phyloP scores from a whole-genome alignment of 1,284 basidiomycete genomes.

The Puccinia triticina region DNA sequence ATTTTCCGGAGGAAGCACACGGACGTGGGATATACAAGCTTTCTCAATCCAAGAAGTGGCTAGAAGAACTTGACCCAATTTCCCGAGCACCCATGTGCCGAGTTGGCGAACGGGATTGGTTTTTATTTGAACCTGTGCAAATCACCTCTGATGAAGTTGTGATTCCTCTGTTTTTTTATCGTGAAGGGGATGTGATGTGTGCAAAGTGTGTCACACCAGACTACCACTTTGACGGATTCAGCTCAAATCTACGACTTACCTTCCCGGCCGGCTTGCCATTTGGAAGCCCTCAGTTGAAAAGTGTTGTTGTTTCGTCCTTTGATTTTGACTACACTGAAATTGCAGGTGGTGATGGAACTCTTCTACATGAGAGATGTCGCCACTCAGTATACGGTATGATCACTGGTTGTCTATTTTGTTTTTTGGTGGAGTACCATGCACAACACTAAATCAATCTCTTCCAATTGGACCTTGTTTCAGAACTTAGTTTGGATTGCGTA shows the following conservation, averaged over 20 bases:
- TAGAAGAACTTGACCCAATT: neutral
- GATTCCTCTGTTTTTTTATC: neutral
- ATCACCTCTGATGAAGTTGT: neutral
- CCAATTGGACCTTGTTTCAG: too few species aligned
- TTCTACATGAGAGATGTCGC: too few species aligned
- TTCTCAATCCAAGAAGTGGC: conserved; percentile 18
- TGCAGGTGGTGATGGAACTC: neutral
- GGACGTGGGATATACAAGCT: neutral
- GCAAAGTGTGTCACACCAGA: neutral
- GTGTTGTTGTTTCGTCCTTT: too few species aligned
- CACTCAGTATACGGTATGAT: neutral
- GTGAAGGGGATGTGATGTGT: neutral
- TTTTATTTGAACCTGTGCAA: neutral
- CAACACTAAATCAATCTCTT: too few species aligned
- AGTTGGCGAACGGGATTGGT: neutral
- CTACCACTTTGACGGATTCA: neutral
- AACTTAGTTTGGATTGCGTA: too few species aligned
- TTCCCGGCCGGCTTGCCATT: neutral
- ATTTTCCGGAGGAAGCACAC: neutral
- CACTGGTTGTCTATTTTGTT: neutral
- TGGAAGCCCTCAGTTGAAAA: neutral
- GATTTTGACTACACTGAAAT: neutral
- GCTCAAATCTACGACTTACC: neutral
- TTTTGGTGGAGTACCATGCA: neutral
- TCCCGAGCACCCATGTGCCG: neutral